Percentiles rank a stretch among this genome's conserved stretches.
phyloP scores from a whole-genome alignment of 2,329 filamentous ascomycete species.

The Microsporum ferrugineum region DNA sequence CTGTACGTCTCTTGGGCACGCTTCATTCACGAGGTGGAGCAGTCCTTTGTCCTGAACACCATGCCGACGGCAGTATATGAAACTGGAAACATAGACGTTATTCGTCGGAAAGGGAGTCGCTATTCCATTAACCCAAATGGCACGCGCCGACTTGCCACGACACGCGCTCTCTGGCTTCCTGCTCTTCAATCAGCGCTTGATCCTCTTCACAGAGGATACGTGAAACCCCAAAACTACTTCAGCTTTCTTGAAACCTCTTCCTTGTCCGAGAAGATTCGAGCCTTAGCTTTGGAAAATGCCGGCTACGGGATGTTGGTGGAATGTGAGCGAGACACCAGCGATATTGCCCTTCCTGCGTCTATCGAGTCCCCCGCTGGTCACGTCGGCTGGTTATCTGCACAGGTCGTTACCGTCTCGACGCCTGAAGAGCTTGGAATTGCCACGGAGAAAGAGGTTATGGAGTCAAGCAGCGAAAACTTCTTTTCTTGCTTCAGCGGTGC shows the following conservation, averaged over 20 bases:
- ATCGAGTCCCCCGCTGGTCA: slow-evolving; percentile 14
- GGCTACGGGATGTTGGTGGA: slow-evolving; percentile 14
- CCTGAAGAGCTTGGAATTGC: slow-evolving; percentile 13
- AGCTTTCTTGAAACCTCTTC: slow-evolving; percentile 12
- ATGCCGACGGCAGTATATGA: slow-evolving; percentile 13
- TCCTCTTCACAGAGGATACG: slow-evolving; percentile 14
- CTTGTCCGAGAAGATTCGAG: slow-evolving; percentile 13
- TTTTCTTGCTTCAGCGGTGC: slow-evolving; percentile 13
- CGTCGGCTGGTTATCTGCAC: slow-evolving; percentile 13
- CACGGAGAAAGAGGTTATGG: slow-evolving; percentile 12
- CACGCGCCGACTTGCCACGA: slow-evolving; percentile 13
- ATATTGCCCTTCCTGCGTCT: slow-evolving; percentile 12
- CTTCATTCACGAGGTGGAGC: slow-evolving; percentile 3
- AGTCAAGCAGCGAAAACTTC: slow-evolving; percentile 11
- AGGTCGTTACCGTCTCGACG: slow-evolving; percentile 14
- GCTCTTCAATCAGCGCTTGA: slow-evolving; percentile 13
- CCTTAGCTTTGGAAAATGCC: slow-evolving; percentile 12
- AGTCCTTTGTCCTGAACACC: slow-evolving; percentile 4
- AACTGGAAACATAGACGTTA: slow-evolving; percentile 11
- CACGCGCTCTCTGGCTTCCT: slow-evolving; percentile 13
- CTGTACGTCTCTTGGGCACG: slow-evolving; percentile 4
- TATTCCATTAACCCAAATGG: slow-evolving; percentile 14
- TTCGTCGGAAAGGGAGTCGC: slow-evolving; percentile 12
- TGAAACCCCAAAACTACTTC: slow-evolving; percentile 14
- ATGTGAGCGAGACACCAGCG: slow-evolving; percentile 12